These are phyloP conservation scores for Leishmania major DNA, from an alignment of 208 protist species.

Conservation along the genomic window DNA sequence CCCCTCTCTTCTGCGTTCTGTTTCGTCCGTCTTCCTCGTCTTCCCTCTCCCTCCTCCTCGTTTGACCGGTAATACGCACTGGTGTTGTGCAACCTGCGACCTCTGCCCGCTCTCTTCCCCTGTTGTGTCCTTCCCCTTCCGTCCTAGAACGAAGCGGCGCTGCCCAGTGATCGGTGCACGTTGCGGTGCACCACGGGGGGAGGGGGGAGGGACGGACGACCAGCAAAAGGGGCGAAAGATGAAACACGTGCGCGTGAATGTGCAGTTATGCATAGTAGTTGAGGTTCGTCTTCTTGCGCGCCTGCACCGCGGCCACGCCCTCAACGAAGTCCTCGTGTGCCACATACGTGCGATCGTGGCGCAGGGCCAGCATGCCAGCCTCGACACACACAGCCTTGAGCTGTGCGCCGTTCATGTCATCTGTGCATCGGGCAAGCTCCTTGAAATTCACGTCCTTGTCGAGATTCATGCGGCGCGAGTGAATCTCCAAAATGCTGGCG, in stretches of 20 bases:
- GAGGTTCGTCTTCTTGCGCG: constrained; percentile 99
- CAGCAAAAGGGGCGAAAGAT: too few relatives aligned
- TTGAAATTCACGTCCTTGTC: constrained; percentile 98
- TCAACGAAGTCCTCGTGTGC: constrained; percentile 99
- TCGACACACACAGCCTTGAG: constrained; percentile 99
- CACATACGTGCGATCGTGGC: constrained; percentile 91
- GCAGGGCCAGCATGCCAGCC: constrained; percentile 99
- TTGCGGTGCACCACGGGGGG: not conserved
- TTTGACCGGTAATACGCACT: not conserved
- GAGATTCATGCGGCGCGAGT: constrained; percentile 99
- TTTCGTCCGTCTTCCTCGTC: too few relatives aligned
- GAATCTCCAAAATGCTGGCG: constrained; percentile 99
- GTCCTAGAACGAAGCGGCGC: not conserved
- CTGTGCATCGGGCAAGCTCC: constrained; percentile 98
- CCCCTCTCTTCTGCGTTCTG: too few relatives aligned
- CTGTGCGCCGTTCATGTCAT: constrained; percentile 99
- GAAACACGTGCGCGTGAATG: not conserved
- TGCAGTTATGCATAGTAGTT: constrained; percentile 98
- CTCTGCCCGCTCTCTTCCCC: not conserved
- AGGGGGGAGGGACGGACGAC: not conserved
- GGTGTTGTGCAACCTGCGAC: not conserved
- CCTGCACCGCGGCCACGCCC: constrained; percentile 97
- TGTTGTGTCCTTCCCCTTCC: too few relatives aligned
- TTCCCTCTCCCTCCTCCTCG: not conserved
- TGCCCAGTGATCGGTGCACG: not conserved